Evolutionary conservation across 768 basidiomycete genomes (phyloP).

Genomic region (Termitomyces sp.): DNA sequence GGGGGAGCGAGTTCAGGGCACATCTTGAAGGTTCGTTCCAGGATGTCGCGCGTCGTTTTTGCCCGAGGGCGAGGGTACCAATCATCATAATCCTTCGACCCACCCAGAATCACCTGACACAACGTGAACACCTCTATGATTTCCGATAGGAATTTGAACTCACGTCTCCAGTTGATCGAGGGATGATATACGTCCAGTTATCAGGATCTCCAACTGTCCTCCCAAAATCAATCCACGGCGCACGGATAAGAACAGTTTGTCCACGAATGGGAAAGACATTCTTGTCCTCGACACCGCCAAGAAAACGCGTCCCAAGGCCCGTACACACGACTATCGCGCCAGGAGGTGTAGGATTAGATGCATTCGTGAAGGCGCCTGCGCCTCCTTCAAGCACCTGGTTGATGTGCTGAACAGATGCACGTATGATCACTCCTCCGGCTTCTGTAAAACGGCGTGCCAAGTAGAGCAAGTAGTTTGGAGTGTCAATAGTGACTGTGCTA

Average conservation of each 20-base stretch:
- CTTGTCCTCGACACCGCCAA: constrained; percentile 81
- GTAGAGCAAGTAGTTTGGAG: constrained; percentile 67
- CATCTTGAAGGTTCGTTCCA: constrained; percentile 46
- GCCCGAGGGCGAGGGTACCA: constrained; percentile 70
- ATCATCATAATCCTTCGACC: constrained; percentile 55
- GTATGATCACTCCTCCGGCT: constrained; percentile 59
- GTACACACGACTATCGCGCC: constrained; percentile 69
- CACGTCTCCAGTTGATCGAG: constrained; percentile 56
- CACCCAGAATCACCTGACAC: constrained; percentile 54
- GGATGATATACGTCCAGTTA: constrained; percentile 63
- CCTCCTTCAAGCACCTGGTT: constrained; percentile 67
- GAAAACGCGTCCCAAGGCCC: constrained; percentile 68
- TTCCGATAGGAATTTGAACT: not conserved
- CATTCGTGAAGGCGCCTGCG: constrained; percentile 29
- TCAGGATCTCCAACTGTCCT: constrained; percentile 38
- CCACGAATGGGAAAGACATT: constrained; percentile 76
- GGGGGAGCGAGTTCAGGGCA: constrained; percentile 59
- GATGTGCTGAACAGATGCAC: constrained; percentile 64
- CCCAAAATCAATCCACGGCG: constrained; percentile 63
- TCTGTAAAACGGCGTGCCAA: constrained; percentile 62
- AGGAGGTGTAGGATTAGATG: constrained; percentile 23
- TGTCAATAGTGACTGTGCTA: constrained; percentile 68
- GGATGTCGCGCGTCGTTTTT: constrained; percentile 58
- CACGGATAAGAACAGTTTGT: constrained; percentile 75
- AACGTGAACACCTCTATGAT: not conserved